Evolutionary conservation across 2,329 filamentous ascomycete genomes (phyloP), one percentile per base, ranked within the genome.

Genomic region (Xylaria sp.): DNA sequence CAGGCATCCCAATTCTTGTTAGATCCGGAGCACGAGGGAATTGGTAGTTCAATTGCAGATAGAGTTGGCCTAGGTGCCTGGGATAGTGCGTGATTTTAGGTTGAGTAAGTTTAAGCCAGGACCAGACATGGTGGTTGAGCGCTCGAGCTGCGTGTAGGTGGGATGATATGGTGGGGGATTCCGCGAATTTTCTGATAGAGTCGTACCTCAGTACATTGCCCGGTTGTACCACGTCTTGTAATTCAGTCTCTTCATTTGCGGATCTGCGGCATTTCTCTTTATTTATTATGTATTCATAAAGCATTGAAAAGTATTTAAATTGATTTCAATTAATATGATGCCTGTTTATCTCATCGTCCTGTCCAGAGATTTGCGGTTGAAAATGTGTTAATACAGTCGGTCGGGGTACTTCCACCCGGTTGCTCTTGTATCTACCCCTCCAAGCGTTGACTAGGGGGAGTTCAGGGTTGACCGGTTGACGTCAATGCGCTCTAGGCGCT

Each of bases 1-100:
- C 81, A 75, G 82, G 78, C 81, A 83, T 84, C 71, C 64, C 58
- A 48, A 35, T 57, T 43, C 17, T 54, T 54, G 35, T 65, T 38
- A 46, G 41, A 27, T 6, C 60, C 51, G 31, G 58, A 23, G 52
- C 29, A 25, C 25, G 25, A 11, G 15, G 19, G n/a, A 35, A 38
- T 59, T 46, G 51, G 38, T 31, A 25, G 38, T n/a, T n/a, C 29
- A 35, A 21, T 40, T 40, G 58, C 54, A 49, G 27, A 51, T 38
- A 41, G 46, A 51, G 46, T 38, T 43, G 4, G 10, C 10, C 35
- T 40, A 7, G 47, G 4, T 3, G 44, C 41, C 52, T 41, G 51
- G 51, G 63, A 48, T 31, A 59, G 54, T 75, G 73, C 72, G 73
- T 74, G 68, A 74, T 75, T 75, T 75, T 73, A 63, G 53, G 58